Evolutionary conservation across 2,329 filamentous ascomycete genomes (phyloP).

Genomic region (Fusarium nelsonii): DNA sequence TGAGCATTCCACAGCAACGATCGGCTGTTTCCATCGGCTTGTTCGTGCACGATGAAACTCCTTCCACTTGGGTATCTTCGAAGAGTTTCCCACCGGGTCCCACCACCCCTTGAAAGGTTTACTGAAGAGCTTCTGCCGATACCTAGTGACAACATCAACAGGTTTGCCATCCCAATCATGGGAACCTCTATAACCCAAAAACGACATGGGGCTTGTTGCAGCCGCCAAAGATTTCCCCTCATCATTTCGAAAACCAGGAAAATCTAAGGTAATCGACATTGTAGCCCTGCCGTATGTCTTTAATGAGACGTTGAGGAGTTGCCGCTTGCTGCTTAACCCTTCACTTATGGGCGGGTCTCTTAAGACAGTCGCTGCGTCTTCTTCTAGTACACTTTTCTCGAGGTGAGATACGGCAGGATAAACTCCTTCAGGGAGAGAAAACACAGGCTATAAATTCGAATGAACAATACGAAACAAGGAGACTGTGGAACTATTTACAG

Average conservation of each 20-base stretch:
- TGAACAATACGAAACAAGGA: background rate
- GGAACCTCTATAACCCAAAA: background rate
- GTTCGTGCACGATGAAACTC: background rate
- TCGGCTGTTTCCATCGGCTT: background rate
- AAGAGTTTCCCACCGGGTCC: accelerated
- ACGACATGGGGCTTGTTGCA: background rate
- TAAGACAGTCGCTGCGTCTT: too few relatives aligned
- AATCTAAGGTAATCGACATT: background rate
- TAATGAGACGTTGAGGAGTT: background rate
- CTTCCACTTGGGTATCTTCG: background rate
- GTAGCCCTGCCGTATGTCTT: too few relatives aligned
- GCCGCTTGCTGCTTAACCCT: background rate
- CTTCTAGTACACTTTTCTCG: too few relatives aligned
- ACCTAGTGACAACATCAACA: background rate
- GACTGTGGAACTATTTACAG: background rate
- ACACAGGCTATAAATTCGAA: background rate
- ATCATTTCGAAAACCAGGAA: too few relatives aligned
- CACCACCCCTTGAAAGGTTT: background rate
- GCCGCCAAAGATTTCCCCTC: background rate
- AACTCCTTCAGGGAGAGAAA: too few relatives aligned
- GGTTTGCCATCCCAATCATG: background rate
- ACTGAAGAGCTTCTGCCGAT: background rate
- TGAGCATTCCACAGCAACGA: background rate
- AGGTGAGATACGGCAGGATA: too few relatives aligned
- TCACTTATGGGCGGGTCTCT: background rate